Percentiles rank a stretch among this genome's conserved stretches.
phyloP scores from a whole-genome alignment of 106 monocot genomes.

The Hemerocallis citrina region DNA sequence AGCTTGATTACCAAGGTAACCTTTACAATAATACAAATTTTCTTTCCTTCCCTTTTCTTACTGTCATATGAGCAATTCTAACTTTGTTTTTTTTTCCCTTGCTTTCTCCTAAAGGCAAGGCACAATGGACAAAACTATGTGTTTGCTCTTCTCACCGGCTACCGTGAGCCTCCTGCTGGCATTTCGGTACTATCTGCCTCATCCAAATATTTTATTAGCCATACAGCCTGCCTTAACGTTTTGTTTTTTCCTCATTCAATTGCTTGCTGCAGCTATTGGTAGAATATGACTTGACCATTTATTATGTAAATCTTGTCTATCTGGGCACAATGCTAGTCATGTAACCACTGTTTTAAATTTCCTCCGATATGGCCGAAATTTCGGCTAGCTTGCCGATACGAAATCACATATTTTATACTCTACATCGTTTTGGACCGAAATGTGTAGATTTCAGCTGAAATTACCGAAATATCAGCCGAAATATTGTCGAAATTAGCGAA shows the following conservation, averaged over 20 bases:
- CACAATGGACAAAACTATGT: constrained; percentile 93
- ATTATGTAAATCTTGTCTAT: neutral
- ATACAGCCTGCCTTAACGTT: neutral
- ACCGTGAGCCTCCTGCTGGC: constrained; percentile 97
- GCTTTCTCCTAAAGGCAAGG: constrained; percentile 49
- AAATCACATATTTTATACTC: neutral
- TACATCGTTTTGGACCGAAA: too few relatives aligned
- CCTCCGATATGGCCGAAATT: too few relatives aligned
- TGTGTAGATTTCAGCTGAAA: too few relatives aligned
- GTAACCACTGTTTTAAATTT: too few relatives aligned
- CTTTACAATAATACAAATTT: neutral
- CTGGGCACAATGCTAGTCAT: too few relatives aligned
- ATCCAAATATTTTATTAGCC: neutral
- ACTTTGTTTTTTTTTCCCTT: neutral
- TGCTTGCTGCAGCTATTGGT: neutral
- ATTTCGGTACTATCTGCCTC: constrained; percentile 44
- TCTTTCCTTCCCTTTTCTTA: neutral
- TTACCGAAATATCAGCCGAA: too few relatives aligned
- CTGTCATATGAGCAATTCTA: neutral
- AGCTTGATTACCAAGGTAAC: constrained; percentile 76
- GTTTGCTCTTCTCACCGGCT: constrained; percentile 92
- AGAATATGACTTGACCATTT: neutral
- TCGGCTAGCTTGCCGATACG: too few relatives aligned
- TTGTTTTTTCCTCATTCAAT: neutral
- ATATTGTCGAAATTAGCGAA: too few relatives aligned